A percentile compares a stretch with the other conserved stretches of the same genome.
These are phyloP conservation scores for Spergularia bocconei DNA, from an alignment of 148 eudicot species.

Conservation along the genomic window DNA sequence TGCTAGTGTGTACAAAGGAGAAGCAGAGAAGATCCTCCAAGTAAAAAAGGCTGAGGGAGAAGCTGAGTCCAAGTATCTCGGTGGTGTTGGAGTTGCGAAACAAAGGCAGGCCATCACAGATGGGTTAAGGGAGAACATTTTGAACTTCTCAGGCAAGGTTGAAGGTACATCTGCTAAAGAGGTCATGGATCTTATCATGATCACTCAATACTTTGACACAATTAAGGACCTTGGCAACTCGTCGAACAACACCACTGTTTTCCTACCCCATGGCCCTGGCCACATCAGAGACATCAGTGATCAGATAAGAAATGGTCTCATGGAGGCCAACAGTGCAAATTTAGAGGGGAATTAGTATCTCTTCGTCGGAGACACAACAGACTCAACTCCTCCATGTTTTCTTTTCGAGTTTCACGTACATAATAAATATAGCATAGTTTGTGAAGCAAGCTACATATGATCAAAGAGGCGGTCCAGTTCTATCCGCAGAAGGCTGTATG, in stretches of 20 bases:
- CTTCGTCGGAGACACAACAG: neutral
- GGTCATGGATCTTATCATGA: slow-evolving; percentile 97
- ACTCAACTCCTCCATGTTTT: neutral
- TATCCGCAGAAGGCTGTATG: slow-evolving; percentile 1
- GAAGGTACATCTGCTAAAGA: slow-evolving; percentile 93
- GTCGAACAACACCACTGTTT: slow-evolving; percentile 90
- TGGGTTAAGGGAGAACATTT: slow-evolving; percentile 88
- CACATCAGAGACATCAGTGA: slow-evolving; percentile 87
- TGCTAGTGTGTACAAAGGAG: slow-evolving; percentile 96
- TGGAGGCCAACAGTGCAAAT: slow-evolving; percentile 69
- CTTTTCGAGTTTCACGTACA: neutral
- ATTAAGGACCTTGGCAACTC: slow-evolving; percentile 89
- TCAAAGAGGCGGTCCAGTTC: neutral
- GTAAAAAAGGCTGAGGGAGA: slow-evolving; percentile 94
- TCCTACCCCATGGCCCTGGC: slow-evolving; percentile 97
- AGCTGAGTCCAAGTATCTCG: slow-evolving; percentile 90
- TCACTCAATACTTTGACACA: slow-evolving; percentile 95
- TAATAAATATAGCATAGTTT: neutral
- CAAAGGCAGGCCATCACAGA: slow-evolving; percentile 99
- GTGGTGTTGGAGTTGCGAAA: slow-evolving; percentile 96
- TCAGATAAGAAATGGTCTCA: slow-evolving; percentile 87
- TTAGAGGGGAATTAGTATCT: slow-evolving; percentile 25
- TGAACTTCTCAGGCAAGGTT: slow-evolving; percentile 87
- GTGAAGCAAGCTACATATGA: neutral
- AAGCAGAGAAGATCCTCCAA: slow-evolving; percentile 86